Evolutionary conservation across 208 protist species (phyloP), one percentile per base, ranked within the genome.

Genomic region (Trypanosoma congolense): DNA sequence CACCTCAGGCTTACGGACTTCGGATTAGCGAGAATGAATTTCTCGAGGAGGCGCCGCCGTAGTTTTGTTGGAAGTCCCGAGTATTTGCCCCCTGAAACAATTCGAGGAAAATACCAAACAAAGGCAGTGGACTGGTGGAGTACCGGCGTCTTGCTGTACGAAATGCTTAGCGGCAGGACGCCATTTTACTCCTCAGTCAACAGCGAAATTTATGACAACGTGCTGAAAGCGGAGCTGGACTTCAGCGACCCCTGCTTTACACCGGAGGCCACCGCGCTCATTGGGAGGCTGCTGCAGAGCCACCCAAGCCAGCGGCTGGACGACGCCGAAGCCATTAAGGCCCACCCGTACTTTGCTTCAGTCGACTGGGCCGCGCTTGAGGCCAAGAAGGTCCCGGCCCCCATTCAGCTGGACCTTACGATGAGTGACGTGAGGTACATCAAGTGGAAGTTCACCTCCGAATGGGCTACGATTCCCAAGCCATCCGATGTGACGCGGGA

Each of bases 41-140:
- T 91, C 56, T 86, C 80, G 2, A 60, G 54, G 30, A 61, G 61
- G 12, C 75, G 75, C 12, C 80, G 80, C 2, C 63, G 82, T 50
- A 95, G 89, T 47, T 95, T 97, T 48, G 86, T 95, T 21, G 92
- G 92, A 21, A 95, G 84, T 40, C 73, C 91, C 14, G 76, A 92
- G 61, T 96, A 93, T 73, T 56, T 96, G 16, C 75, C 97, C 0
- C 92, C 96, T 1, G 93, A 98, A 69, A 88, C 91, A 36, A 75
- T 98, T 21, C 65, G 74, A 36, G 79, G 87, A 0, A 74, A 89
- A 28, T 69, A 70, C 4, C 92, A 98, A 72, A 97, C 93, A 28
- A 87, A 79, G 22, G 87, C 92, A n/a, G 77, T 98, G 12, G 97
- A 99, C 64, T 98, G 94, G 95, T 99, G 97, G 96, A 80, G 76